phyloP scores from a whole-genome alignment of 1,139 yeast genomes.

The Barnettozyma hawaiiensis region DNA sequence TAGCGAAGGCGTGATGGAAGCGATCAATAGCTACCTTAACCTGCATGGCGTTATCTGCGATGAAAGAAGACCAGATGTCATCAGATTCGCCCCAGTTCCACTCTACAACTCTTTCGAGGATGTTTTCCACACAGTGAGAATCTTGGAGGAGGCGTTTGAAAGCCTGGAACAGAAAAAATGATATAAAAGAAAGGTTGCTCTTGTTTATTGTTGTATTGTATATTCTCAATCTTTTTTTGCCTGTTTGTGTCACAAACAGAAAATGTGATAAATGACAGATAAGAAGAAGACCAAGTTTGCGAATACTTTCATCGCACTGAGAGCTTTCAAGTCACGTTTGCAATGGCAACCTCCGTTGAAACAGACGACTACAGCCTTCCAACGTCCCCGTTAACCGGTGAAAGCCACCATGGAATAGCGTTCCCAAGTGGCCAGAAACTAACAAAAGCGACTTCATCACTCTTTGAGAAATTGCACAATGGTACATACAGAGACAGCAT shows the following conservation, averaged over 20 bases:
- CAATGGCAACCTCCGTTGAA: not conserved
- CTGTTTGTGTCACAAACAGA: not conserved
- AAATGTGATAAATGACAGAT: not conserved
- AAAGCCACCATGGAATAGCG: not conserved
- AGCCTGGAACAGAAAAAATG: not conserved
- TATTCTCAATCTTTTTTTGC: not conserved
- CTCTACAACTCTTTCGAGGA: constrained; percentile 75
- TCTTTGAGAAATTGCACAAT: constrained; percentile 7
- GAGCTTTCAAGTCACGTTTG: too few relatives aligned
- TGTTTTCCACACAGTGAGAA: constrained; percentile 41
- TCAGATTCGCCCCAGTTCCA: constrained; percentile 79
- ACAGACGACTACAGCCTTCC: not conserved
- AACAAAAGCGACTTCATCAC: not conserved
- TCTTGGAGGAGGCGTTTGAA: constrained; percentile 40
- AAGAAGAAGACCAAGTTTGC: not conserved
- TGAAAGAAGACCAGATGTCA: constrained; percentile 84
- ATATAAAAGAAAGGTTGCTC: too few relatives aligned
- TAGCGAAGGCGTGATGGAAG: constrained; percentile 54
- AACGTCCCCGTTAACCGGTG: constrained; percentile 1
- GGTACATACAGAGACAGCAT: constrained; percentile 6
- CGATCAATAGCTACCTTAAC: constrained; percentile 45
- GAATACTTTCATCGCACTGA: too few relatives aligned
- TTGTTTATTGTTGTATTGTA: not conserved
- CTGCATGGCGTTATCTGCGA: constrained; percentile 69
- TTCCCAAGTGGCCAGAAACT: not conserved